Conservation (phyloP, 805 yeast genomes). For the Grigorovia yakushimaensis region DNA sequence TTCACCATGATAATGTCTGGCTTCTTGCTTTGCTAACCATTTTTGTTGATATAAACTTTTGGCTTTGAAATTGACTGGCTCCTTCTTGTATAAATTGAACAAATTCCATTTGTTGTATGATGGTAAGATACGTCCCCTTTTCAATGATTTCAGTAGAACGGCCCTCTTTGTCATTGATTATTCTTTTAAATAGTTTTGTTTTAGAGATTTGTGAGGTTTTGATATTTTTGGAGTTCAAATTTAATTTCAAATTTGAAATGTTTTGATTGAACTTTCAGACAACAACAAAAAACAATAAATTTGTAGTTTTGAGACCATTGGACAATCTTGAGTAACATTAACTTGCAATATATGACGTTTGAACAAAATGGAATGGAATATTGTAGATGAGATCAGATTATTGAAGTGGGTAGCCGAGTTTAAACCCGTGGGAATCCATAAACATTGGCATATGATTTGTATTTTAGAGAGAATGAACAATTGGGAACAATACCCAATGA, state of each 20-base stretch:
- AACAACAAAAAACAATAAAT: too few species aligned
- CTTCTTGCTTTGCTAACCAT: constrained; percentile 83
- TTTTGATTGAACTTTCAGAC: too few species aligned
- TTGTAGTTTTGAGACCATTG: too few species aligned
- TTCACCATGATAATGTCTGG: constrained; percentile 95
- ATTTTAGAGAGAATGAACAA: constrained; percentile 28
- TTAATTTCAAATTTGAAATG: too few species aligned
- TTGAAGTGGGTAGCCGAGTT: constrained; percentile 52
- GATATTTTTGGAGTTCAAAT: too few species aligned
- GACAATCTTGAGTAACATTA: too few species aligned
- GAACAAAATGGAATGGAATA: constrained; percentile 41
- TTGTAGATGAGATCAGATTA: constrained; percentile 52
- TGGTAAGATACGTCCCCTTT: constrained; percentile 70
- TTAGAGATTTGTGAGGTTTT: background rate
- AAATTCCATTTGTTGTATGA: constrained; percentile 88
- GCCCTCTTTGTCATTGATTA: constrained; percentile 51
- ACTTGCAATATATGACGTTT: too few species aligned
- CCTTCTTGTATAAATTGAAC: constrained; percentile 77
- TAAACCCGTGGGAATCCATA: constrained; percentile 56
- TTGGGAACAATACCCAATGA: constrained; percentile 34
- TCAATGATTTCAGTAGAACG: constrained; percentile 43
- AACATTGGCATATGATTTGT: constrained; percentile 34
- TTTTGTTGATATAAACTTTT: constrained; percentile 83
- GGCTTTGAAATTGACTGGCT: constrained; percentile 41
- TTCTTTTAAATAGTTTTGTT: background rate